Conservation (phyloP, 106 monocot genomes). For the Ottelia alismoides region DNA sequence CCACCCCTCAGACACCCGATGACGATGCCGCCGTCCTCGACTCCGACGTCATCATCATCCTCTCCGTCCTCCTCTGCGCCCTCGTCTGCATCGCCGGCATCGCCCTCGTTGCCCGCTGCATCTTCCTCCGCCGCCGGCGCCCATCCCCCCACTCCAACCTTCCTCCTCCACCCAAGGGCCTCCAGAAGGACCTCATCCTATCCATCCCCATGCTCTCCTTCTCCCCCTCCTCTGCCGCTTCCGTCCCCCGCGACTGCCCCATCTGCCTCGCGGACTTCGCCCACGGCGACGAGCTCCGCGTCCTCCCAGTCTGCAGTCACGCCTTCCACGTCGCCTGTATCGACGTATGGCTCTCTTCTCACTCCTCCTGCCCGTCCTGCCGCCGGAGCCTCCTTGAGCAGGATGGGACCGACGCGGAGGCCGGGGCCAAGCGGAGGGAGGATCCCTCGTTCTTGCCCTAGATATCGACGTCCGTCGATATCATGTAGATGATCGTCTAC, state of each 20-base stretch:
- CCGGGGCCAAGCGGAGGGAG: too few species aligned
- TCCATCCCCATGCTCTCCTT: constrained; percentile 13
- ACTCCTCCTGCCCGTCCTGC: constrained; percentile 64
- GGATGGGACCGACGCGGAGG: too few species aligned
- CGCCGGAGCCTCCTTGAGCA: too few species aligned
- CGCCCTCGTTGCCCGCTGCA: constrained; percentile 37
- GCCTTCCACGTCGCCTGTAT: constrained; percentile 45
- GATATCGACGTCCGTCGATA: too few species aligned
- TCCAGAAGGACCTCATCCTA: constrained; percentile 10
- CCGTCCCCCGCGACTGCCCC: constrained; percentile 22
- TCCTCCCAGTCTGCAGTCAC: constrained; percentile 61
- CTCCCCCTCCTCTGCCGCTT: constrained; percentile 3
- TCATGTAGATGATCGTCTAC: too few species aligned
- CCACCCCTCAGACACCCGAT: too few species aligned
- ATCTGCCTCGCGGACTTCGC: constrained; percentile 61
- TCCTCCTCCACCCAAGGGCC: constrained; percentile 5
- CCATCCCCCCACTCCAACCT: not conserved
- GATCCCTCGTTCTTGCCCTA: too few species aligned
- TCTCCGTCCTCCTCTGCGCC: constrained; percentile 46
- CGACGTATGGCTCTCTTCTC: constrained; percentile 47
- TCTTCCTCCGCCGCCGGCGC: constrained; percentile 20
- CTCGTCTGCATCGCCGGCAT: constrained; percentile 38
- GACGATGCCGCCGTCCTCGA: too few species aligned
- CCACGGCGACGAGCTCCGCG: constrained; percentile 45
- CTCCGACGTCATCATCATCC: constrained; percentile 30